Evolutionary conservation across 257 asterid genomes (phyloP), one percentile per base, ranked within the genome.

Genomic region (Lithospermum erythrorhizon): DNA sequence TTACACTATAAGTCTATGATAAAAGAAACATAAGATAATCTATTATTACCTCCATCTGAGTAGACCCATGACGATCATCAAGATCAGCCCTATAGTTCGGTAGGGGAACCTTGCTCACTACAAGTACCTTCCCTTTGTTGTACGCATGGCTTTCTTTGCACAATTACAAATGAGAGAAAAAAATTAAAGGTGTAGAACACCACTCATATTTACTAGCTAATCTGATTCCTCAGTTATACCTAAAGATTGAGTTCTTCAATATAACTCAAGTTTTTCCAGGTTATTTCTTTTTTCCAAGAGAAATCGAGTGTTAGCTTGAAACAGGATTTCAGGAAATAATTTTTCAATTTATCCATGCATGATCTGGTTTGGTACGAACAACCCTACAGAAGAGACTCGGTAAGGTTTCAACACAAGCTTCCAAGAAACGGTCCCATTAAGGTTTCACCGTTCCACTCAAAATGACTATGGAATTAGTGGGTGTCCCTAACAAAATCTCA

Each of bases 71-170:
- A 59, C 60, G 83, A 74, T 87, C 98, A 53, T 91, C 98, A 61
- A 91, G 95, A 81, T 91, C 98, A 37, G 96, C 96, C 75, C 96
- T 90, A 72, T 91, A 91, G 80, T 86, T 70, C 32, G 98, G 98
- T 79, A 91, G 70, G 21, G 94, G 94, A 68, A 79, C 83, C 80
- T 91, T 86, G 81, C 98, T 91, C 75, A 76, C 93, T 68, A 82
- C 98, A 66, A 91, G 96, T 68, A 84, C 84, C 79, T 78, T 88
- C 67, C 98, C 98, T 72, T 84, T 88, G 72, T 84, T 76, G 68
- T 91, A 91, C 30, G 84, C 95, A 79, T 86, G 94, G 75, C 98
- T 91, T 86, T 66, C 88, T 82, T 85, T 76, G 87, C 83, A 82
- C 71, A 87, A 83, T 69, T 45, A 74, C 68, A 78, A 72, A 24